Percentiles rank a stretch among this genome's conserved stretches.
phyloP scores from a whole-genome alignment of 768 basidiomycete genomes.

The Russula abietina region DNA sequence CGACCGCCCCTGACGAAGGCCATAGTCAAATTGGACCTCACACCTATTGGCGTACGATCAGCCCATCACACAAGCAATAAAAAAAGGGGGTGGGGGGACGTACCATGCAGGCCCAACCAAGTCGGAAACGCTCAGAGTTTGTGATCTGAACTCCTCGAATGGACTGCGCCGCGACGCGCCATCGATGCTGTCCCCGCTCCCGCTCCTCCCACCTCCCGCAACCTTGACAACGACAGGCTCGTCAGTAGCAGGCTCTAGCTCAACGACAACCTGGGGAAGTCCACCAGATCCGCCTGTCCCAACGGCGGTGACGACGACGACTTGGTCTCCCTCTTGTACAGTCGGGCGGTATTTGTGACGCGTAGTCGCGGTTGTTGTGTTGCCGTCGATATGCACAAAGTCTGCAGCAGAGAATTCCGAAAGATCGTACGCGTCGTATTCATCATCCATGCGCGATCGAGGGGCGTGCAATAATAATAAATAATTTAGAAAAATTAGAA shows the following conservation, averaged over 20 bases:
- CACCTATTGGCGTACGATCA: constrained; percentile 46
- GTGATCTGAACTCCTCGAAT: constrained; percentile 8
- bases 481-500: not conserved
- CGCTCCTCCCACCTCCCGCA: not conserved
- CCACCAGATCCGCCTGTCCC: constrained; percentile 17
- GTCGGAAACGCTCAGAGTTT: constrained; percentile 22
- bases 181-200: not conserved
- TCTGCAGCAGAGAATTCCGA: constrained; percentile 23
- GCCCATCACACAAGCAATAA: not conserved
- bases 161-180: constrained; percentile 13
- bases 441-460: constrained; percentile 16
- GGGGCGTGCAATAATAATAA: not conserved
- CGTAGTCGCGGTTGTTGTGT: not conserved
- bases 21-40: constrained; percentile 74
- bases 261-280: constrained; percentile 15
- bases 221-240: constrained; percentile 17
- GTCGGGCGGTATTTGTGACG: not conserved
- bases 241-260: constrained; percentile 16
- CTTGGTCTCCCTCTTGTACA: not conserved
- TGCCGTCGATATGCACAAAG: constrained; percentile 14
- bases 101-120: constrained; percentile 25
- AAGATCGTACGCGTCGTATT: constrained; percentile 25
- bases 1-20: constrained; percentile 52
- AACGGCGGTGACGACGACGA: not conserved
- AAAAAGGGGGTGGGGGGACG: not conserved